Conservation (phyloP, 2,329 filamentous ascomycete genomes). For the Lecanoromycetidae sp. region DNA sequence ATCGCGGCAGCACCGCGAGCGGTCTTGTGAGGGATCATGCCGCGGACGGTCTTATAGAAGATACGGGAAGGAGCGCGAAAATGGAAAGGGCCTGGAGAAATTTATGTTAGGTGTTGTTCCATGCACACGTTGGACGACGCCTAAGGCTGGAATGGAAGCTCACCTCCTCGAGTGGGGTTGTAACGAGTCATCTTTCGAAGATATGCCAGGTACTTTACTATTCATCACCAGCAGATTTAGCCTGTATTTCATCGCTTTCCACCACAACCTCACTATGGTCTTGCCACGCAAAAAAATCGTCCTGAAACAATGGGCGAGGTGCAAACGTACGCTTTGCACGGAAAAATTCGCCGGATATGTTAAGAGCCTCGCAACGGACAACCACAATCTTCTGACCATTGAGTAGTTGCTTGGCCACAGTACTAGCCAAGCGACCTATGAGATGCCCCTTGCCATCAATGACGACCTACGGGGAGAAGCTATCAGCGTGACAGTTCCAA, state of each 20-base stretch:
- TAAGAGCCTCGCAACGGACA: slow-evolving; percentile 96
- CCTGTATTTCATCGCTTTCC: not conserved
- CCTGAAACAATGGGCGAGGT: slow-evolving; percentile 22
- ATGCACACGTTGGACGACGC: too few relatives aligned
- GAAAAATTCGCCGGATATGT: slow-evolving; percentile 99
- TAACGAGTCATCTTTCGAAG: slow-evolving; percentile 99
- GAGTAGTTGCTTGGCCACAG: slow-evolving; percentile 97
- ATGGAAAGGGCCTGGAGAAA: slow-evolving; percentile 85
- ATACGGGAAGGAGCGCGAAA: slow-evolving; percentile 98
- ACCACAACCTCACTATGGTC: slow-evolving; percentile 8
- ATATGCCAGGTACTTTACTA: slow-evolving; percentile 99
- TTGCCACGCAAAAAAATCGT: too few relatives aligned
- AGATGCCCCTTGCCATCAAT: slow-evolving; percentile 99
- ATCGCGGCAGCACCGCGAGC: slow-evolving; percentile 90
- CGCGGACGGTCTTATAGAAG: slow-evolving; percentile 99
- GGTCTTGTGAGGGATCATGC: slow-evolving; percentile 99
- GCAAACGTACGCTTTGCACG: slow-evolving; percentile 93
- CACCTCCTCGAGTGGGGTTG: slow-evolving; percentile 98
- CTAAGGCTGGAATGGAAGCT: slow-evolving; percentile 32
- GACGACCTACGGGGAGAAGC: slow-evolving; percentile 56
- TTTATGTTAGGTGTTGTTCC: too few relatives aligned
- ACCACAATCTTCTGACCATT: slow-evolving; percentile 99
- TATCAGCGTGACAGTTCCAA: not conserved
- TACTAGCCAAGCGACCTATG: slow-evolving; percentile 95
- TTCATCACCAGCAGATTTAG: slow-evolving; percentile 28